A percentile compares a stretch with the other conserved stretches of the same genome.
Evolutionary conservation across 2,329 filamentous ascomycete genomes (phyloP).

Genomic region (Paecilomyces sp.): DNA sequence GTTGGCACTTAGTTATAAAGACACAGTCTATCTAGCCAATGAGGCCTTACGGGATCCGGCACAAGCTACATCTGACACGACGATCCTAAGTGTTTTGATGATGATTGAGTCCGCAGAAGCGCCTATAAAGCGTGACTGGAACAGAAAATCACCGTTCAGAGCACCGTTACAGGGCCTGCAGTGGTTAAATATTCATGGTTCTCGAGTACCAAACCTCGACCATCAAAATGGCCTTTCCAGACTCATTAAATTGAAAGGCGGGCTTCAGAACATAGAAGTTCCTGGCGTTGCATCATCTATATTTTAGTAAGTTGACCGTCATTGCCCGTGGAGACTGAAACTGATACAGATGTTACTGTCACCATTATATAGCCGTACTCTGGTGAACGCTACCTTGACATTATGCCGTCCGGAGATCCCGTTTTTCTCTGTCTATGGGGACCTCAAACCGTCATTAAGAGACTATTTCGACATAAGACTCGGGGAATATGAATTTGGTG

Average conservation of each 20-base stretch:
- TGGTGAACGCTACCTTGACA: constrained; percentile 11
- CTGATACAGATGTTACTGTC: neutral
- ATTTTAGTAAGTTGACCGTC: constrained; percentile 24
- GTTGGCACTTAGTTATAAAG: constrained; percentile 19
- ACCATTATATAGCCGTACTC: constrained; percentile 3
- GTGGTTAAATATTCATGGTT: constrained; percentile 30
- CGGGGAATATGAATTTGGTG: constrained; percentile 17
- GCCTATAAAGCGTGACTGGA: constrained; percentile 6
- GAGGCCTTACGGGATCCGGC: constrained; percentile 22
- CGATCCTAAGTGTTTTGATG: constrained; percentile 28
- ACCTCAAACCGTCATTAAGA: constrained; percentile 9
- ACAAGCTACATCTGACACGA: constrained; percentile 25
- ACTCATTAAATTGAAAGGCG: constrained; percentile 29
- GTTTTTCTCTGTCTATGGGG: constrained; percentile 8
- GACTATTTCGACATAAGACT: constrained; percentile 19
- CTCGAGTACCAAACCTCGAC: constrained; percentile 25
- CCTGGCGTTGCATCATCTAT: constrained; percentile 30
- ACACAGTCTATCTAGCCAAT: constrained; percentile 30
- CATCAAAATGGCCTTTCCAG: constrained; percentile 28
- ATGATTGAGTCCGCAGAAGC: constrained; percentile 21
- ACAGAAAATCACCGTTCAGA: constrained; percentile 17
- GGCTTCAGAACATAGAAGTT: constrained; percentile 26
- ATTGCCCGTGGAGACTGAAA: neutral
- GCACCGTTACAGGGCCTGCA: constrained; percentile 28
- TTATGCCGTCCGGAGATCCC: constrained; percentile 8